Base-by-base conservation (phyloP, 176 grass and related monocot species). In the Paspalum vaginatum region DNA sequence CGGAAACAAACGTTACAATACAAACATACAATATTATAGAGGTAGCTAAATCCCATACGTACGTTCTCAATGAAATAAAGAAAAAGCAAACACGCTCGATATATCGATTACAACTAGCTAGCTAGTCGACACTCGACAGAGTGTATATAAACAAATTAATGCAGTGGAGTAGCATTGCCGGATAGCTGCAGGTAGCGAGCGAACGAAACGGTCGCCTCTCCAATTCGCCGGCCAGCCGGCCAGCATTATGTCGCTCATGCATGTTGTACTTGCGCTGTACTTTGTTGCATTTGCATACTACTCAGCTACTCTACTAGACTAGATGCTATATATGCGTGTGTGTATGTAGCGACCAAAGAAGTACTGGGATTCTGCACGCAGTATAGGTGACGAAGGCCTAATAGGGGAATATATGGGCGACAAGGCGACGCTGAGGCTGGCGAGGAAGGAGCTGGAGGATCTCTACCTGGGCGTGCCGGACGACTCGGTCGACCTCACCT, bases 401-500 rank as follows among this genome's bases (percentile, higher is more conserved):
- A 3, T 32, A 32, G 32, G 32, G 32, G 32, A 32, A 3, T 59
- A 15, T 32, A 92, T 81, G 81, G 85, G 63, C 2, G 85, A 90
- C 32, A 93, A 43, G 74, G 21, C 42, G 61, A 81, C 84, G 50
- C 44, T 93, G 24, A 62, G 66, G 39, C 60, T 82, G 87, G 91
- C 85, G 11, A 72, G 72, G 81, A 74, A 88, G 78, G 87, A 90
- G 85, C 85, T 93, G 27, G 91, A 93, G 70, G 85, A 90, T 7
- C 81, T 90, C 56, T 93, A 93, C 85, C 73, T 79, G 4, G 85
- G 68, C 17, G 81, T 93, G 18, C 91, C 87, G 1, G 91, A 93
- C 68, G 87, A 82, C 40, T 93, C 91, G 4, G 91, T 93, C 1
- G 85, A 93, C 78, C 91, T 93, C 65, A 89, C 85, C 67, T 90